Conservation (phyloP, 2,329 filamentous ascomycete genomes). For the Diaporthe capsici region DNA sequence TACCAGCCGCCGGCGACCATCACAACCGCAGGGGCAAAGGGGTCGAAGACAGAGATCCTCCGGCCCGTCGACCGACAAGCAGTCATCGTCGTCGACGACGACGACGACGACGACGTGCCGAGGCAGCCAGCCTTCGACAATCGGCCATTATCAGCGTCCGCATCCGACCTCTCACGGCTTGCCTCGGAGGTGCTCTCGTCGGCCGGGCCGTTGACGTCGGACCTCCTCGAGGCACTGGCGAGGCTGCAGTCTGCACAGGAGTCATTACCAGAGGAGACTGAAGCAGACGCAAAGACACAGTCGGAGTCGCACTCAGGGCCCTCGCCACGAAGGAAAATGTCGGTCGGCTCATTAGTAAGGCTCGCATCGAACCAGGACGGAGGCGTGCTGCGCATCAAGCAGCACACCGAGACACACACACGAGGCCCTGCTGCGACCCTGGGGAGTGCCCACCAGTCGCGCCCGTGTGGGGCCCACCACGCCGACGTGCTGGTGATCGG, state of each 20-base stretch:
- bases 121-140: constrained; percentile 45
- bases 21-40: background rate
- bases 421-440: background rate
- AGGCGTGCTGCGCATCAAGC: constrained; percentile 9
- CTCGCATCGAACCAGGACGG: constrained; percentile 12
- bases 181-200: constrained; percentile 45
- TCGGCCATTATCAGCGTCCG: constrained; percentile 44
- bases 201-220: constrained; percentile 41
- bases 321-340: constrained; percentile 21
- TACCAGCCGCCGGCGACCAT: constrained; percentile 14
- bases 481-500: constrained; percentile 51
- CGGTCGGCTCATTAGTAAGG: constrained; percentile 38
- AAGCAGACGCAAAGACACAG: background rate
- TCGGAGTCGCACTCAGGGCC: background rate
- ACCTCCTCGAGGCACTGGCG: constrained; percentile 42
- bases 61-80: background rate
- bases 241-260: background rate
- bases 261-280: background rate
- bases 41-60: constrained; percentile 14
- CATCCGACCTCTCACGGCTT: constrained; percentile 26
- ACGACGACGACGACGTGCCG: constrained; percentile 27
- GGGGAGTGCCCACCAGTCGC: background rate
- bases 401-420: constrained; percentile 25
- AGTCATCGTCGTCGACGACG: constrained; percentile 4
- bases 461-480: constrained; percentile 37